Evolutionary conservation across 108 stramenopile genomes (phyloP).

Genomic region (Stephanodiscus minutulus): DNA sequence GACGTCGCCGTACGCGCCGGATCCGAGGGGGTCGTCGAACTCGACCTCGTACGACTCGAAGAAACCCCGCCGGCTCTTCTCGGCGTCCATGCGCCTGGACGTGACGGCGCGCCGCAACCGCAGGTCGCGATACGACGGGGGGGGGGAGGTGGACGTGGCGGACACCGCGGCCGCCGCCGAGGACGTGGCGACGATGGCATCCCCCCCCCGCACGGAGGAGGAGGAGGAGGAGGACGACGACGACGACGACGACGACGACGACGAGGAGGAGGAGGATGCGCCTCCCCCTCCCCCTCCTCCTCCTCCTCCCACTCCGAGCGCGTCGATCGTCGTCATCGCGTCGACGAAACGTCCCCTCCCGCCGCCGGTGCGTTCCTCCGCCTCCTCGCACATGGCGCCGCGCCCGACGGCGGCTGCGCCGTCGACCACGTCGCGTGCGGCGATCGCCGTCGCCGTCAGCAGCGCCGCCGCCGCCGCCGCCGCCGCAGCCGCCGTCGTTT

Average conservation of each 20-base stretch:
- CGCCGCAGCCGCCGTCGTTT: neutral
- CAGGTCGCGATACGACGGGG: slow-evolving; percentile 9
- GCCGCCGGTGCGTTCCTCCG: too few species aligned
- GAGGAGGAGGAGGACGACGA: too few species aligned
- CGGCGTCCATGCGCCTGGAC: slow-evolving; percentile 37
- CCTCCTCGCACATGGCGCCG: too few species aligned
- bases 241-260: too few species aligned
- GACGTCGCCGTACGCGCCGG: slow-evolving; percentile 72
- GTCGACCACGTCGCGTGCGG: neutral
- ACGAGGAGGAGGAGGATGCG: too few species aligned
- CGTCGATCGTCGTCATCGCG: too few species aligned
- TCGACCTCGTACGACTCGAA: slow-evolving; percentile 44
- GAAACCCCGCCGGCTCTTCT: slow-evolving; percentile 26
- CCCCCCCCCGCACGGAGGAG: too few species aligned
- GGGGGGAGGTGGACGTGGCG: neutral
- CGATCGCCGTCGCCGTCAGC: neutral
- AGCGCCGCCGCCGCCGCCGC: neutral
- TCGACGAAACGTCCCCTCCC: too few species aligned
- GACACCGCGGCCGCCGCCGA: neutral
- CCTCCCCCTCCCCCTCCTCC: too few species aligned
- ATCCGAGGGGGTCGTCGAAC: slow-evolving; percentile 44
- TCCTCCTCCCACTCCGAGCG: too few species aligned
- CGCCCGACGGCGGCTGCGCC: too few species aligned
- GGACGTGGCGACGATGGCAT: slow-evolving; percentile 7
- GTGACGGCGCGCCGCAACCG: slow-evolving; percentile 37